Conservation (phyloP, 768 basidiomycete genomes). For the Russula abietina region DNA sequence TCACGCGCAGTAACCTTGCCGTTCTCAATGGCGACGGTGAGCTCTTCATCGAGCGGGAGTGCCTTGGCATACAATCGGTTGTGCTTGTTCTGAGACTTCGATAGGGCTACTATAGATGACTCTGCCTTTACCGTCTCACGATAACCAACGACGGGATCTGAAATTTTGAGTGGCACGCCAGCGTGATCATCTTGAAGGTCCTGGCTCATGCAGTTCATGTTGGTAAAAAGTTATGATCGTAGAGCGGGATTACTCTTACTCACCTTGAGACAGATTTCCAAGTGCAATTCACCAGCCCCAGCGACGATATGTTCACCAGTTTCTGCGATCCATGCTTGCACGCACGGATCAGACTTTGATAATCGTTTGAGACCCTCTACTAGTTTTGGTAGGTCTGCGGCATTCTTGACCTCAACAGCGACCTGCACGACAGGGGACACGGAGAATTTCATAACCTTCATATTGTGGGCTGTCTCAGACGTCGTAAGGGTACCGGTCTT, state of each 20-base stretch:
- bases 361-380: slow-evolving; percentile 99
- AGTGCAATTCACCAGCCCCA: slow-evolving; percentile 97
- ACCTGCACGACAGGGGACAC: slow-evolving; percentile 99
- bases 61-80: slow-evolving; percentile 97
- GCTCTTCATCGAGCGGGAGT: slow-evolving; percentile 87
- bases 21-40: slow-evolving; percentile 84
- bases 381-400: slow-evolving; percentile 96
- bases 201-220: slow-evolving; percentile 35
- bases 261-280: slow-evolving; percentile 99
- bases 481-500: slow-evolving; percentile 98
- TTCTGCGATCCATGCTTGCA: slow-evolving; percentile 88
- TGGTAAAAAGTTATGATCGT: neutral
- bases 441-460: slow-evolving; percentile 99
- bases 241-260: slow-evolving; percentile 16
- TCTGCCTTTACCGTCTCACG: slow-evolving; percentile 96
- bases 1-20: slow-evolving; percentile 87
- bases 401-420: slow-evolving; percentile 99
- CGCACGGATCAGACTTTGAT: slow-evolving; percentile 99
- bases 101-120: slow-evolving; percentile 92
- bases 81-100: slow-evolving; percentile 99
- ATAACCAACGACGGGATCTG: slow-evolving; percentile 96
- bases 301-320: slow-evolving; percentile 98
- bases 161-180: slow-evolving; percentile 97
- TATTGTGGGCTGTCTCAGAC: slow-evolving; percentile 99
- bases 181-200: slow-evolving; percentile 99